A percentile compares a stretch with the other conserved stretches of the same genome.
phyloP scores from a whole-genome alignment of 352 stramenopile species.

The Hyaloperonospora brassicae region DNA sequence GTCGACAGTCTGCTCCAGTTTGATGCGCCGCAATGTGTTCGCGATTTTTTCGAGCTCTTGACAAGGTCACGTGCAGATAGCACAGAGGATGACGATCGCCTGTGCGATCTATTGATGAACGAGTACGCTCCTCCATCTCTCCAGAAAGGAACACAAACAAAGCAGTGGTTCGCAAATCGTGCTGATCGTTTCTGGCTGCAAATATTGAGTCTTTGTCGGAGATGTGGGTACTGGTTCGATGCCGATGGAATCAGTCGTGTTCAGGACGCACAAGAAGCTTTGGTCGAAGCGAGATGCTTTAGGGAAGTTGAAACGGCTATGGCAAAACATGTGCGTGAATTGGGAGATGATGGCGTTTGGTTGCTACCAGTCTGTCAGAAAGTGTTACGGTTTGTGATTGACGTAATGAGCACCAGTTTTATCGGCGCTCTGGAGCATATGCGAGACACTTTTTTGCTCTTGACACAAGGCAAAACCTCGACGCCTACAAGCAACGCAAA shows the following conservation, averaged over 20 bases:
- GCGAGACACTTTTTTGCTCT: constrained; percentile 15
- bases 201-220: constrained; percentile 25
- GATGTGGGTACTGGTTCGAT: constrained; percentile 41
- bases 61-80: neutral
- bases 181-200: constrained; percentile 25
- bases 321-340: neutral
- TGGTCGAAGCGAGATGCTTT: constrained; percentile 29
- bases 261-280: constrained; percentile 39
- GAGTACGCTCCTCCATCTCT: neutral
- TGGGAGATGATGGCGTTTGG: neutral
- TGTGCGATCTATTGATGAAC: constrained; percentile 4
- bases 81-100: neutral
- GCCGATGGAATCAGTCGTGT: constrained; percentile 17
- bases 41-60: constrained; percentile 23
- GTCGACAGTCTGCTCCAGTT: constrained; percentile 5
- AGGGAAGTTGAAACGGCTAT: constrained; percentile 15
- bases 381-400: constrained; percentile 45
- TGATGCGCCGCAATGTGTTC: constrained; percentile 7
- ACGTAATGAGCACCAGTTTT: constrained; percentile 41
- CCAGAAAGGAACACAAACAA: constrained; percentile 1
- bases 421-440: constrained; percentile 48
- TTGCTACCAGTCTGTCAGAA: constrained; percentile 16
- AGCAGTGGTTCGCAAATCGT: constrained; percentile 2
- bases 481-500: no score
- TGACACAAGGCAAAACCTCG: constrained; percentile 4